These are phyloP conservation scores for Zygotorulaspora danielsina DNA, from an alignment of 805 yeast genomes.

Conservation along the genomic window DNA sequence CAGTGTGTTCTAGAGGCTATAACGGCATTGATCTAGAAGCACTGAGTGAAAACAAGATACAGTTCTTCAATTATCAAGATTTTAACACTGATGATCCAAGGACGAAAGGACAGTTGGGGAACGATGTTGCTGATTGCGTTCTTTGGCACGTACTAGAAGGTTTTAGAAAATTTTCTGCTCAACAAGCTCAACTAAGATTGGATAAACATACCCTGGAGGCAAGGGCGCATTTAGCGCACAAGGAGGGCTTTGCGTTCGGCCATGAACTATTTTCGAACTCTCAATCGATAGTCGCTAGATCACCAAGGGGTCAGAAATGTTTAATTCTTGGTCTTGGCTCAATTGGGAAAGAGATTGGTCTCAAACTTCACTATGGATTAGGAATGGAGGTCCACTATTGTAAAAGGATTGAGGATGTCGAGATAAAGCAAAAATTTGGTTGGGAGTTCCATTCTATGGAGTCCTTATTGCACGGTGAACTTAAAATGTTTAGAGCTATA, in stretches of 20 bases:
- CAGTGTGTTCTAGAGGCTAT: constrained; percentile 55
- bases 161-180: constrained; percentile 48
- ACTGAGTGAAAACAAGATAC: constrained; percentile 40
- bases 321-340: constrained; percentile 59
- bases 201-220: constrained; percentile 40
- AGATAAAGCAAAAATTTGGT: constrained; percentile 33
- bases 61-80: constrained; percentile 43
- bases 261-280: constrained; percentile 37
- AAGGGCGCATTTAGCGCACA: constrained; percentile 33
- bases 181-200: constrained; percentile 32
- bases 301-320: constrained; percentile 50
- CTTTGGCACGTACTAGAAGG: constrained; percentile 51
- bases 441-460: constrained; percentile 38
- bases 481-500: constrained; percentile 45
- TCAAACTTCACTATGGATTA: constrained; percentile 42
- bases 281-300: constrained; percentile 29
- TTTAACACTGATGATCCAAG: constrained; percentile 12
- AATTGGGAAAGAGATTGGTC: constrained; percentile 54
- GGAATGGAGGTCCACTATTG: constrained; percentile 59
- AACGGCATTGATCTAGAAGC: constrained; percentile 46
- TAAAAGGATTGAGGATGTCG: constrained; percentile 41
- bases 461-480: constrained; percentile 34
- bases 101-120: constrained; percentile 44
- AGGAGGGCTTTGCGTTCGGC: constrained; percentile 38
- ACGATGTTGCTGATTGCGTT: constrained; percentile 63